Percentiles rank a stretch among this genome's conserved stretches.
These are phyloP conservation scores for Articulospora tetracladia DNA, from an alignment of 495 filamentous ascomycete genomes.

Conservation along the genomic window DNA sequence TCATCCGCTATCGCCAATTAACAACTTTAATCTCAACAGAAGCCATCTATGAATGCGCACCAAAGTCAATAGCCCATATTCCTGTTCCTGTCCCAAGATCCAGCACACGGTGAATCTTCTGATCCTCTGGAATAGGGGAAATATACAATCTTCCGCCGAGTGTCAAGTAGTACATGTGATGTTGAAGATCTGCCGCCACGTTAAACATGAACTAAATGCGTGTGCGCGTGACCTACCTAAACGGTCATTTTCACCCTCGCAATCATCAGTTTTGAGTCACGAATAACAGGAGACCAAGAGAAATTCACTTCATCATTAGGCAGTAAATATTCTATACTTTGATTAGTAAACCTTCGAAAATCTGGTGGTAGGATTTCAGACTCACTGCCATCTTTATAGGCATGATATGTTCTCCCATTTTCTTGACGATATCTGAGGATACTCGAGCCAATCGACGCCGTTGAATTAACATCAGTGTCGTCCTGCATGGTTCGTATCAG, in stretches of 20 bases:
- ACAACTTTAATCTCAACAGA: conserved; percentile 7
- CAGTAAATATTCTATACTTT: conserved; percentile 19
- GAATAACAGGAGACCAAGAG: background rate
- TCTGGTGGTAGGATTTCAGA: conserved; percentile 33
- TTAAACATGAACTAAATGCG: background rate
- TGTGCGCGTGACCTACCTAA: background rate
- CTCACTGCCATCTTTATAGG: conserved; percentile 34
- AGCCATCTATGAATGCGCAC: conserved; percentile 5
- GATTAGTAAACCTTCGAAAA: conserved; percentile 29
- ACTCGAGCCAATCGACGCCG: conserved; percentile 29
- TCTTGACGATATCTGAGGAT: conserved; percentile 34
- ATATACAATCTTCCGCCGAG: conserved; percentile 16
- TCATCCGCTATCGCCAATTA: conserved; percentile 16
- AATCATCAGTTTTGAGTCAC: background rate
- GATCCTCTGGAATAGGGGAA: conserved; percentile 15
- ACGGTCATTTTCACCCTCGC: conserved; percentile 2
- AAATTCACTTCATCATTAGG: conserved; percentile 24
- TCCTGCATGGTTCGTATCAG: background rate
- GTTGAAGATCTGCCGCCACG: conserved; percentile 6
- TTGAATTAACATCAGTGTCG: conserved; percentile 7
- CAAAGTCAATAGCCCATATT: conserved; percentile 34
- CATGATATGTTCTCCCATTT: conserved; percentile 41
- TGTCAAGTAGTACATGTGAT: conserved; percentile 9
- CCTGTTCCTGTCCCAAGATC: conserved; percentile 23
- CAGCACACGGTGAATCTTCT: conserved; percentile 16